These are phyloP conservation scores for Straminergon stramineum DNA, from an alignment of 225 moss, liverwort and hornwort species.

Conservation along the genomic window DNA sequence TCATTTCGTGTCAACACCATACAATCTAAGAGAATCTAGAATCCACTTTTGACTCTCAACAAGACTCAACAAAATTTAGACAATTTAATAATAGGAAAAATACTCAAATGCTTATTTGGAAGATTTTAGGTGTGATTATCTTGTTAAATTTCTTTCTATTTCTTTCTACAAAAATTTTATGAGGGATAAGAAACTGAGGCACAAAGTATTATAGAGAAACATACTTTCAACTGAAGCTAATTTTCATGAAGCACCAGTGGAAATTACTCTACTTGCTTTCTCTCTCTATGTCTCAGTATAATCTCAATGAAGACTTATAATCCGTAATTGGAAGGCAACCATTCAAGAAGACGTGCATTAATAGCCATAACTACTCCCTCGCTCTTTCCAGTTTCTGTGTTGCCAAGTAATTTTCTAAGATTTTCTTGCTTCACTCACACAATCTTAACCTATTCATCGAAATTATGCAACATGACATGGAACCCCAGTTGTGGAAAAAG, in stretches of 20 bases:
- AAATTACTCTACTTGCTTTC: not conserved
- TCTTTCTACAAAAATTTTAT: not conserved
- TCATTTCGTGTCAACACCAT: not conserved
- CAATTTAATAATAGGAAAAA: not conserved
- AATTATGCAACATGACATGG: not conserved
- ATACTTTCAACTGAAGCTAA: not conserved
- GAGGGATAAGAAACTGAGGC: not conserved
- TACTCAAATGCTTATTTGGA: not conserved
- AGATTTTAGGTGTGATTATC: not conserved
- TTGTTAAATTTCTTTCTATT: not conserved
- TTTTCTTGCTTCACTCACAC: not conserved
- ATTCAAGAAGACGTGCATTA: not conserved
- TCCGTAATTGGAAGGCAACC: not conserved
- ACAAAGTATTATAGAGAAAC: not conserved
- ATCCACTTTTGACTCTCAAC: not conserved
- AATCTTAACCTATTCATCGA: not conserved
- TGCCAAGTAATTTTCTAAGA: not conserved
- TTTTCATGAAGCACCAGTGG: not conserved
- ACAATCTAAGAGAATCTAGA: not conserved
- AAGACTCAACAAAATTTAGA: not conserved
- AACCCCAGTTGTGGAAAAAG: too few relatives aligned
- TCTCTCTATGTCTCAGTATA: not conserved
- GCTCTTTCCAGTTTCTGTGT: not conserved
- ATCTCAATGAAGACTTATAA: not conserved
- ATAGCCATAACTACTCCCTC: not conserved